Percentiles rank a stretch among this genome's conserved stretches.
phyloP scores from a whole-genome alignment of 2,329 filamentous ascomycete genomes.

The Alternaria burnsii region DNA sequence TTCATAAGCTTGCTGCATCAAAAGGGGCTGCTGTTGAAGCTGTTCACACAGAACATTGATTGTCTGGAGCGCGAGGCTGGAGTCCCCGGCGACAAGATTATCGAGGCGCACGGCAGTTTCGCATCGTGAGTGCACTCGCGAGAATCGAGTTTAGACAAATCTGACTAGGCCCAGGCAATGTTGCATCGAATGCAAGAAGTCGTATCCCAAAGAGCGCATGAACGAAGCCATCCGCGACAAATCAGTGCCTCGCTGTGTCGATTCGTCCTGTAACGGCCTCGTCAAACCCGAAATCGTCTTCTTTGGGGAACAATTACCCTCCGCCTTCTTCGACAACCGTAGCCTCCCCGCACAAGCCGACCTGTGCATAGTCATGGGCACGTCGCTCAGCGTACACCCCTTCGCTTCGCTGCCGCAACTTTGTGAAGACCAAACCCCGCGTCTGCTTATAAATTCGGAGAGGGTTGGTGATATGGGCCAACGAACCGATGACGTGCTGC shows the following conservation, averaged over 20 bases:
- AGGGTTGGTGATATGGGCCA: slow-evolving; percentile 80
- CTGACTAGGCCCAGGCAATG: slow-evolving; percentile 65
- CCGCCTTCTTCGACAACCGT: slow-evolving; percentile 68
- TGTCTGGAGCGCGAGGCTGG: slow-evolving; percentile 89
- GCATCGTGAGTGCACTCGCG: slow-evolving; percentile 57
- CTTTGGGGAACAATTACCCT: slow-evolving; percentile 80
- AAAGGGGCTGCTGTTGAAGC: slow-evolving; percentile 80
- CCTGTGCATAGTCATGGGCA: slow-evolving; percentile 85
- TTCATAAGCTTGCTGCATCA: slow-evolving; percentile 85
- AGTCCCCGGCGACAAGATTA: slow-evolving; percentile 78
- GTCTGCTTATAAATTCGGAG: slow-evolving; percentile 88
- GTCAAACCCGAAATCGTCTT: slow-evolving; percentile 97
- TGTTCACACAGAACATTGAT: slow-evolving; percentile 98
- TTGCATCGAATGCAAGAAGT: slow-evolving; percentile 84
- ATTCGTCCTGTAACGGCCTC: slow-evolving; percentile 72
- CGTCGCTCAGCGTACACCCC: slow-evolving; percentile 85
- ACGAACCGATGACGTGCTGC: slow-evolving; percentile 81
- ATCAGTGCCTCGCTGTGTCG: slow-evolving; percentile 74
- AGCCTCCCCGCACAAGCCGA: slow-evolving; percentile 70
- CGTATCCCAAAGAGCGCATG: slow-evolving; percentile 80
- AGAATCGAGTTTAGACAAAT: too few species aligned
- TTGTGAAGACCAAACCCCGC: slow-evolving; percentile 69
- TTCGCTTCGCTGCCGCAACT: slow-evolving; percentile 82
- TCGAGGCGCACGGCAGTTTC: slow-evolving; percentile 96
- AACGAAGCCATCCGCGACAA: slow-evolving; percentile 70